Conservation (phyloP, 2,329 filamentous ascomycete species). For the Talaromyces piceae region DNA sequence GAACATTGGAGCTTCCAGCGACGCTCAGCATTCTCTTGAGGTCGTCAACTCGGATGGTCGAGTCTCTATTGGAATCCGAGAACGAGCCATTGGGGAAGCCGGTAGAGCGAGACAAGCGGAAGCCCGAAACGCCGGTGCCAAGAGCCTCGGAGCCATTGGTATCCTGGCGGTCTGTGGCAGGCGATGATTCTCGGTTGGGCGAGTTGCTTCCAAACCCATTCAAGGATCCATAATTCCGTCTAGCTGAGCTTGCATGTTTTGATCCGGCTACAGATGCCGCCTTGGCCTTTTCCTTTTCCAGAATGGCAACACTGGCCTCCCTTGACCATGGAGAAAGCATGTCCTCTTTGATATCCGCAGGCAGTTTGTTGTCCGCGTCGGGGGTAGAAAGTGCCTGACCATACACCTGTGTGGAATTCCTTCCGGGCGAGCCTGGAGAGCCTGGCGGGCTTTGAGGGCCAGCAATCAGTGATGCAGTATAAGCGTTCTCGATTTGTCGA, state of each 20-base stretch:
- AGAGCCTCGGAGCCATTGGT: conserved; percentile 15
- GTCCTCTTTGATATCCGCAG: conserved; percentile 60
- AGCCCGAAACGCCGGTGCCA: conserved; percentile 14
- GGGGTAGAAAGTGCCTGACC: conserved; percentile 40
- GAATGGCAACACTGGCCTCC: conserved; percentile 61
- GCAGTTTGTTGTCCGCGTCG: conserved; percentile 46
- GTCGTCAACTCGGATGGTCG: conserved; percentile 42
- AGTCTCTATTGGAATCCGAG: conserved; percentile 33
- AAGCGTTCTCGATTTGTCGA: conserved; percentile 64
- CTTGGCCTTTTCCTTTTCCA: conserved; percentile 60
- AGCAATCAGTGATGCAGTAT: conserved; percentile 48
- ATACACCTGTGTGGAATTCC: conserved; percentile 55
- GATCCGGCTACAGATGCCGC: conserved; percentile 71
- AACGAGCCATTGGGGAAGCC: conserved; percentile 32
- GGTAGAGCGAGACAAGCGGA: conserved; percentile 26
- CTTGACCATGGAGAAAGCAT: conserved; percentile 75
- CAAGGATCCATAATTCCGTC: conserved; percentile 19
- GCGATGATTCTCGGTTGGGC: conserved; percentile 20
- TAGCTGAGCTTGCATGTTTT: conserved; percentile 49
- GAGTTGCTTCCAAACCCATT: conserved; percentile 28
- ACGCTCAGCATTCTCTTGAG: conserved; percentile 42
- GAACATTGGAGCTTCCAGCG: conserved; percentile 25
- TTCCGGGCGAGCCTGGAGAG: conserved; percentile 63
- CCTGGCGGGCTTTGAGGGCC: conserved; percentile 62
- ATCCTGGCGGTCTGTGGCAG: conserved; percentile 15